Evolutionary conservation across 2,329 filamentous ascomycete species (phyloP).

Genomic region (Stachybotrys chartarum): DNA sequence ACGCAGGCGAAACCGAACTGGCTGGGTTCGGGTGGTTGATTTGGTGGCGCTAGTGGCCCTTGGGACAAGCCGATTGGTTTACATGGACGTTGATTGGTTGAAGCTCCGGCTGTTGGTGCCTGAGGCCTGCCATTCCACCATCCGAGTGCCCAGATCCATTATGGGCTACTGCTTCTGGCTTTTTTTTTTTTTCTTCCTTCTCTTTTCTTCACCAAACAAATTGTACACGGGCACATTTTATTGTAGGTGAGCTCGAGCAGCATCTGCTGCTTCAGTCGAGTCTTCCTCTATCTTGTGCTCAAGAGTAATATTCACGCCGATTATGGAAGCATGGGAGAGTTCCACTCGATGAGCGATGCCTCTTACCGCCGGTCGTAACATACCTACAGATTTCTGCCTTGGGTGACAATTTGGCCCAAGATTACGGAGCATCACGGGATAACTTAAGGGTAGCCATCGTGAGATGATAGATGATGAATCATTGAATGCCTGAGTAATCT

Average conservation of each 20-base stretch:
- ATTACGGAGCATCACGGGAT: background rate
- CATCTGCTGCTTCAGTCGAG: conserved; percentile 46
- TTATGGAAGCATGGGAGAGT: conserved; percentile 67
- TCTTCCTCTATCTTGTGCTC: conserved; percentile 69
- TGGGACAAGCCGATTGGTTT: conserved; percentile 32
- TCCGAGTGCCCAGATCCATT: background rate
- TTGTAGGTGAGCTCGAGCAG: conserved; percentile 62
- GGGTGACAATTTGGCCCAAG: background rate
- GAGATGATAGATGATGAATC: background rate
- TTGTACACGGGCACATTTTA: conserved; percentile 65
- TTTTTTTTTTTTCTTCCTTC: conserved; percentile 17
- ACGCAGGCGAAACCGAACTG: conserved; percentile 18
- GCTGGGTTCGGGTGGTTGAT: conserved; percentile 26
- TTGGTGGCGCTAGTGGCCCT: conserved; percentile 29
- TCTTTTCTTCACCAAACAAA: conserved; percentile 39
- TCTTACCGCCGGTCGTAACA: conserved; percentile 73
- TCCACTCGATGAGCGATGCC: conserved; percentile 52
- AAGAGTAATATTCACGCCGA: conserved; percentile 54
- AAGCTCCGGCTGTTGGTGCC: conserved; percentile 18
- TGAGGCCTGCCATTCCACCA: conserved; percentile 21
- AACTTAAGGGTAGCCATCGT: background rate
- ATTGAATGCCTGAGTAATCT: background rate
- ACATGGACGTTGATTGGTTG: conserved; percentile 34
- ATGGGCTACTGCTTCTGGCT: conserved; percentile 7
- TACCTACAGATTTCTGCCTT: conserved; percentile 15